These are phyloP conservation scores for Choiromyces venosus DNA, from an alignment of 495 filamentous ascomycete species.

Conservation along the genomic window DNA sequence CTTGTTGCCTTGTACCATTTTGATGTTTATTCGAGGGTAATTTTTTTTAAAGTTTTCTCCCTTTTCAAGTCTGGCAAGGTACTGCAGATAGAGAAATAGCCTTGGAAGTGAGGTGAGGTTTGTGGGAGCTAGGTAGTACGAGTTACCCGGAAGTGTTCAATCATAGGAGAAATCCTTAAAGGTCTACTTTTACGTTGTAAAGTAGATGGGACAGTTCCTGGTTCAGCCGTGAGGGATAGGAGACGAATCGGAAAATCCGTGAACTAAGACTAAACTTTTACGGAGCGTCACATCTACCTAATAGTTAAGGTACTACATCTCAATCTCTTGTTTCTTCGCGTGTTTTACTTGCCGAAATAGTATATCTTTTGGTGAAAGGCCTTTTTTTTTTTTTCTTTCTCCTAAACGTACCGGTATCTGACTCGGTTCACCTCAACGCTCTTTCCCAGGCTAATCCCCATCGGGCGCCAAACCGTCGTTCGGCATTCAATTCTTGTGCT, in stretches of 20 bases:
- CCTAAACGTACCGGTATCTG: neutral
- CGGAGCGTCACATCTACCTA: neutral
- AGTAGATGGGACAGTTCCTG: neutral
- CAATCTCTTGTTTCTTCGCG: neutral
- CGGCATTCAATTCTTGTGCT: neutral
- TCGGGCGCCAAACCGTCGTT: neutral
- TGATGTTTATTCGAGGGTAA: conserved; percentile 4
- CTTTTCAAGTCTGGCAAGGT: neutral
- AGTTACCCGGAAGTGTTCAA: conserved; percentile 26
- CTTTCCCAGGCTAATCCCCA: neutral
- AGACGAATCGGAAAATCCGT: neutral
- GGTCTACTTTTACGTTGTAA: neutral
- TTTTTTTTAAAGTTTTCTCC: neutral
- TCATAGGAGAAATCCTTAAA: neutral
- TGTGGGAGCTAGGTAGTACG: conserved; percentile 19
- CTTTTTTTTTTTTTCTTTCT: neutral
- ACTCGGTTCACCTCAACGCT: neutral
- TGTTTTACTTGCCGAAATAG: neutral
- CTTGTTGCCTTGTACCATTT: conserved; percentile 34
- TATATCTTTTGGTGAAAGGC: neutral
- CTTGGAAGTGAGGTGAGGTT: neutral
- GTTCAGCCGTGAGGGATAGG: neutral
- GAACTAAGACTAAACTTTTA: neutral
- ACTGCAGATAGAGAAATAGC: neutral
- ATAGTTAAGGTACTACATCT: neutral